These are phyloP conservation scores for Trichoderma cornu-damae DNA, from an alignment of 2,329 filamentous ascomycete species.

Conservation along the genomic window DNA sequence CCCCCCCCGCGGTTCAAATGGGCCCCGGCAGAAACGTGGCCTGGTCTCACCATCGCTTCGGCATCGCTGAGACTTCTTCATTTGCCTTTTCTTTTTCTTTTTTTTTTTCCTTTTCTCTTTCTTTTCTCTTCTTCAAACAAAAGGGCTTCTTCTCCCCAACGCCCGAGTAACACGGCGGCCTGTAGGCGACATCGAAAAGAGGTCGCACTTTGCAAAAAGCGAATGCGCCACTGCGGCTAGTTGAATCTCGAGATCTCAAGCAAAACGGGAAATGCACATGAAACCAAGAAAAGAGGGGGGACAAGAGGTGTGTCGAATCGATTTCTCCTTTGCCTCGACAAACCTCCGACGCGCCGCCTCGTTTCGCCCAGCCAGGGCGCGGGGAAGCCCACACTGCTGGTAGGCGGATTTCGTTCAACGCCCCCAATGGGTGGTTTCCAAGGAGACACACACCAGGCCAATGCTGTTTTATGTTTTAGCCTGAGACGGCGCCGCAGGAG, in stretches of 20 bases:
- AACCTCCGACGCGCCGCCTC: background rate
- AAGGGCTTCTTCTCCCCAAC: background rate
- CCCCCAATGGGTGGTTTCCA: too few relatives aligned
- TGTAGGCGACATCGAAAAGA: slow-evolving; percentile 9
- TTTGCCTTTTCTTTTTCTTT: background rate
- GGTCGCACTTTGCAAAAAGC: slow-evolving; percentile 1
- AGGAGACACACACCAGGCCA: too few relatives aligned
- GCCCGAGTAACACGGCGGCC: background rate
- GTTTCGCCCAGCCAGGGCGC: background rate
- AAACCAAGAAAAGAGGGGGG: slow-evolving; percentile 6
- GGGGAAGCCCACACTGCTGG: too few relatives aligned
- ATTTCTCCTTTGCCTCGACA: background rate
- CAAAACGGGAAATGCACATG: background rate
- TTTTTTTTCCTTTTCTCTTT: background rate
- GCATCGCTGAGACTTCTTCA: background rate
- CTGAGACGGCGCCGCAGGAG: too few relatives aligned
- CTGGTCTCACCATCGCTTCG: background rate
- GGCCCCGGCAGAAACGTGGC: background rate
- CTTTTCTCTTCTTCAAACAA: background rate
- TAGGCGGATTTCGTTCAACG: too few relatives aligned
- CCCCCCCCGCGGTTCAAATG: too few relatives aligned
- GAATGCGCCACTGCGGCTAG: slow-evolving; percentile 7
- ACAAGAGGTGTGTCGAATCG: background rate
- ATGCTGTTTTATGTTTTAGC: too few relatives aligned
- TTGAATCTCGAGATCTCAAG: background rate